Evolutionary conservation across 345 rosid species (phyloP), one percentile per base, ranked within the genome.

Genomic region (Mangifera indica): DNA sequence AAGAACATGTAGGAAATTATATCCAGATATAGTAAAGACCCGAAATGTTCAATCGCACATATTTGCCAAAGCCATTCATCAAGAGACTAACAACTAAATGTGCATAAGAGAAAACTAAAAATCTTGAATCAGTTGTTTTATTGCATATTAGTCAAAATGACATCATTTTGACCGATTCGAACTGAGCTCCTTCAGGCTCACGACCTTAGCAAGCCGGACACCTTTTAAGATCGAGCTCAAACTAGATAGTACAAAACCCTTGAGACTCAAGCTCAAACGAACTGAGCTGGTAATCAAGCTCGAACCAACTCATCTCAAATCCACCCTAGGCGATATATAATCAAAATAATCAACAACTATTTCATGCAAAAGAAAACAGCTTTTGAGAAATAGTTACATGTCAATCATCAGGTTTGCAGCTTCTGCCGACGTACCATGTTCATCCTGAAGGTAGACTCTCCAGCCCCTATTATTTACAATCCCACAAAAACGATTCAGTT

Each of bases 381-480:
- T 22, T 1, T 26, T 11, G 11, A 2, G 52, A 56, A 51, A 74
- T 37, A 74, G 78, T 70, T 87, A 93, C 98, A 83, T 79, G 77
- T 84, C 69, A 74, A 93, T 91, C 96, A 93, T 93, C n/a, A 79
- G 62, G 67, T 74, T 68, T 66, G 80, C 62, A 25, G 97, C 96
- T 68, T 90, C 93, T 22, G 82, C 67, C 51, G 98, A 84, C 67
- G 98, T 87, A 24, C 96, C 89, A 76, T 91, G 93, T 72, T 93
- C 98, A 84, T 93, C 93, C 72, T 82, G 88, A 32, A 93, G 86
- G 83, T 89, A 93, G 66, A 93, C 96, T 69, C 97, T 88, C 92
- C 88, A 88, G 55, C 98, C 96, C 81, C 97, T 93, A 72, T 34
- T 56, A 81, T 76, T 74, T 11, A 5, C 15, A 63, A 75, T 56